phyloP scores from a whole-genome alignment of 31 red algal genomes.

The Porphyra umbilicalis region DNA sequence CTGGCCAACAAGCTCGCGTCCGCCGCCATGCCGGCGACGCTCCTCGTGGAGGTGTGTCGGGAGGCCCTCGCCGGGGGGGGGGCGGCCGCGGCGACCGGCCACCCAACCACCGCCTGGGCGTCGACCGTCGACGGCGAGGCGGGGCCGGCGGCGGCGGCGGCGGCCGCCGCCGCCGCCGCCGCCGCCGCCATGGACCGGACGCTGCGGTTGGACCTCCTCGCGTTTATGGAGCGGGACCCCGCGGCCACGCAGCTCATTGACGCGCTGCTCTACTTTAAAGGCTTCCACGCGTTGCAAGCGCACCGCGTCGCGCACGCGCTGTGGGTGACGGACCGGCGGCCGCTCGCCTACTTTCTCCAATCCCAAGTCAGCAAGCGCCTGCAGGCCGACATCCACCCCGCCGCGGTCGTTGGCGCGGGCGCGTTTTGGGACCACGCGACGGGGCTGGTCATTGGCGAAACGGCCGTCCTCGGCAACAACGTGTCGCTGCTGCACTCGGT shows the following conservation, averaged over 20 bases:
- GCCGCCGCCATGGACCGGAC: not conserved
- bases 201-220: slow-evolving; percentile 73
- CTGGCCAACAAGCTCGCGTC: slow-evolving; percentile 82
- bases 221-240: slow-evolving; percentile 77
- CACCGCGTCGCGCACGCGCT: slow-evolving; percentile 81
- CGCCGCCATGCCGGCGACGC: slow-evolving; percentile 53
- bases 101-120: not conserved
- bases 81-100: slow-evolving; percentile 8
- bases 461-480: slow-evolving; percentile 73
- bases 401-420: slow-evolving; percentile 64
- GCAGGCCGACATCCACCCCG: slow-evolving; percentile 93
- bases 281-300: slow-evolving; percentile 83
- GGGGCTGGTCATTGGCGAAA: slow-evolving; percentile 94
- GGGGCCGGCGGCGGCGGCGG: not conserved
- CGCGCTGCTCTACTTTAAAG: slow-evolving; percentile 81
- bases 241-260: slow-evolving; percentile 71
- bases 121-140: not conserved
- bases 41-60: slow-evolving; percentile 50
- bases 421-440: slow-evolving; percentile 92
- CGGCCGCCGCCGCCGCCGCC: not conserved
- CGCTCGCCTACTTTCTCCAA: slow-evolving; percentile 75
- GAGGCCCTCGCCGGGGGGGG: slow-evolving; percentile 24
- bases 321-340: slow-evolving; percentile 54
- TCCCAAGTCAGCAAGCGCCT: slow-evolving; percentile 69
- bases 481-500: slow-evolving; percentile 87